Base-by-base conservation (phyloP, 306 rosid species). In the Nissolia schottii region DNA sequence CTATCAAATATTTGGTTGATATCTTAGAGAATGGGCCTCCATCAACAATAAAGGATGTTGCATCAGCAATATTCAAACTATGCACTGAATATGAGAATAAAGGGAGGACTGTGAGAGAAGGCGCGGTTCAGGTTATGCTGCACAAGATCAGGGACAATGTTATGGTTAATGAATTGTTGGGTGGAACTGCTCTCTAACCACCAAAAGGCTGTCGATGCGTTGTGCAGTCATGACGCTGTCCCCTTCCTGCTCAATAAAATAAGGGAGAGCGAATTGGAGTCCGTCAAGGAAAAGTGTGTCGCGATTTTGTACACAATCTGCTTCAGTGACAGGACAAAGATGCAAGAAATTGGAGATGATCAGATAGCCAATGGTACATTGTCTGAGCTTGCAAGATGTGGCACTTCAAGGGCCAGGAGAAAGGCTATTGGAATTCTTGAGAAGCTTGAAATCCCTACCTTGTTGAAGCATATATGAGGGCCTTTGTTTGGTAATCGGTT, bases 401-500 rank as follows among this genome's bases (percentile, higher is more conserved):
- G 88, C 20, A 79, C 82, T 49, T 35, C 78, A 19, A 77, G 96
- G 70, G 92, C 92, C 12, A 83, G 46, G 48, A 85, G 85, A 75
- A 89, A 87, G 75, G 92, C 90, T 20, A 31, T 0, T 0, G 81
- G 69, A 53, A 71, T 89, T 32, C 84, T 89, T 60, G 79, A 77
- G 19, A 81, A 71, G 63, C 63, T 89, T 53, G 3, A 15, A 8
- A 37, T 37, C 14, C n/a, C n/a, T n/a, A 37, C 43, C 43, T 1
- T 37, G 43, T 37, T 37, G 11, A 37, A 37, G 43, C 40, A 34
- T 34, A 1, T 37, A 8, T 11, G 8, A 37, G 43, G 13, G 8
- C 0, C 43, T 37, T 37, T 37, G 1, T 20, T 22, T 51, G 15
- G 15, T 22, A 22, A 4, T 13, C 7, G 9, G 7, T 51, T 51